These are phyloP conservation scores for Theileria parva DNA, from an alignment of 169 alveolate genomes.

Conservation along the genomic window DNA sequence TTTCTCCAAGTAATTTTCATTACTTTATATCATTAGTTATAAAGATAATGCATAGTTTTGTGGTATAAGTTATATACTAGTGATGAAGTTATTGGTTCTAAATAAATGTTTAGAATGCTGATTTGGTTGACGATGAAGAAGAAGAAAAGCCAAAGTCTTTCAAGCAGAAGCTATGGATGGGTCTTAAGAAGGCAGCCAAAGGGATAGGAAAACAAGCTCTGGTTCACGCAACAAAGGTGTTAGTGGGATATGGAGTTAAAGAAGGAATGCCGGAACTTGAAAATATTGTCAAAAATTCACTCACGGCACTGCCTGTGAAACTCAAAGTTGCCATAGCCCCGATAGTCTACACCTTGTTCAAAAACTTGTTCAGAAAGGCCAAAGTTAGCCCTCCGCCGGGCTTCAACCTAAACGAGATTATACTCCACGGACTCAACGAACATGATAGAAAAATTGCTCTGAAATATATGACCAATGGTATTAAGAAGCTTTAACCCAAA, in stretches of 20 bases:
- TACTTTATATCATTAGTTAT: neutral
- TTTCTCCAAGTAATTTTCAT: constrained; percentile 29
- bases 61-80: neutral
- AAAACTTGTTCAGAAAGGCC: constrained; percentile 32
- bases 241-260: constrained; percentile 22
- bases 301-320: constrained; percentile 39
- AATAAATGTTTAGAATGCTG: constrained; percentile 4
- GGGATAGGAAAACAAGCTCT: constrained; percentile 20
- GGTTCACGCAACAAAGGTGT: constrained; percentile 30
- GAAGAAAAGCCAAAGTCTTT: constrained; percentile 2
- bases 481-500: neutral
- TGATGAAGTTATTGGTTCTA: neutral
- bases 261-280: constrained; percentile 51
- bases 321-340: constrained; percentile 57
- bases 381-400: constrained; percentile 34
- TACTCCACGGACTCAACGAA: constrained; percentile 21
- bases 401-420: constrained; percentile 42
- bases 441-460: constrained; percentile 13
- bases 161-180: neutral
- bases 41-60: no score
- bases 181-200: constrained; percentile 19
- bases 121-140: neutral
- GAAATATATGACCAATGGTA: neutral
- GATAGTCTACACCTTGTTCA: constrained; percentile 55
- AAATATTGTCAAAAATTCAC: constrained; percentile 46